Conservation (phyloP, 2,329 filamentous ascomycete genomes). For the Paracoccidioides lutzii region DNA sequence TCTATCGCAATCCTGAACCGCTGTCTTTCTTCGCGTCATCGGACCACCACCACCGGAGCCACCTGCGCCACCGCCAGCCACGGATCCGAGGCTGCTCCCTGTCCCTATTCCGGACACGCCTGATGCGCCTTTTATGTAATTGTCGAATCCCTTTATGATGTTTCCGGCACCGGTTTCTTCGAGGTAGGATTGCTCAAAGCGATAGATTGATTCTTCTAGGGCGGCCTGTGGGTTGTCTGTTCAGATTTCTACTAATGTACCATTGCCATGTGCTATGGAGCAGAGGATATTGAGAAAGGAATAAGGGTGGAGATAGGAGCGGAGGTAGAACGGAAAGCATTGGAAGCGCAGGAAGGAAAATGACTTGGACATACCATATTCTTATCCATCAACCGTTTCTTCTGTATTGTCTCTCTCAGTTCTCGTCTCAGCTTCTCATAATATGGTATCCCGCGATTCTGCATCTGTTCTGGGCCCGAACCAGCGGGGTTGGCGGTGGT, state of each 20-base stretch:
- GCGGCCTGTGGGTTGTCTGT: constrained; percentile 31
- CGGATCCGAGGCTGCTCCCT: constrained; percentile 10
- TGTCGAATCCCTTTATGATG: constrained; percentile 95
- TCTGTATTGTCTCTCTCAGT: constrained; percentile 52
- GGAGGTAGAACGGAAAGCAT: neutral
- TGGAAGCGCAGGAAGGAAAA: neutral
- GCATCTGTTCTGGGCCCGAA: constrained; percentile 14
- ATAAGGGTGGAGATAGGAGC: neutral
- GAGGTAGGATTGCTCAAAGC: constrained; percentile 75
- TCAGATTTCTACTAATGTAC: neutral
- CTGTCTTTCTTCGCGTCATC: constrained; percentile 30
- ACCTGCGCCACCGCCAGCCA: constrained; percentile 23
- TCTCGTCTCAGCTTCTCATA: constrained; percentile 61
- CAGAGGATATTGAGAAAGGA: neutral
- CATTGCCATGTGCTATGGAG: too few relatives aligned
- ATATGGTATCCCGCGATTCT: constrained; percentile 44
- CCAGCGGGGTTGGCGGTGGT: constrained; percentile 9
- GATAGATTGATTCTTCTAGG: constrained; percentile 69
- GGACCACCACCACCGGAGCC: constrained; percentile 18
- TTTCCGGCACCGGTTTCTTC: constrained; percentile 82
- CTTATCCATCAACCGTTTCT: constrained; percentile 51
- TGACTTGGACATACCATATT: constrained; percentile 37
- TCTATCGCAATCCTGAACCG: constrained; percentile 34
- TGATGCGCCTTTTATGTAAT: constrained; percentile 81
- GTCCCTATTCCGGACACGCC: constrained; percentile 33